phyloP scores from a whole-genome alignment of 306 rosid genomes.

The Acacia acuminata region DNA sequence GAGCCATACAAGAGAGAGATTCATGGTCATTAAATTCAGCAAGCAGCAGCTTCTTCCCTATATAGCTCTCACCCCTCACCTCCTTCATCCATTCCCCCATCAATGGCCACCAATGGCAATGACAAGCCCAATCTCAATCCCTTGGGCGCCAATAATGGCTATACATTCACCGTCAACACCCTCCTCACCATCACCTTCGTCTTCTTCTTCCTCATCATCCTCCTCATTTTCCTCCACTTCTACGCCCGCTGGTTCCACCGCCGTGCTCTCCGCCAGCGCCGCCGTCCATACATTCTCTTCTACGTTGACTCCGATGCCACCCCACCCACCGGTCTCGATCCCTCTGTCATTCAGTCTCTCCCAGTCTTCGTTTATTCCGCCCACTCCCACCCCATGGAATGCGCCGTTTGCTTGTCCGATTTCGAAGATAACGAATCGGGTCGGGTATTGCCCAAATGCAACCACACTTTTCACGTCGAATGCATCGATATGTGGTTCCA shows the following conservation, averaged over 20 bases:
- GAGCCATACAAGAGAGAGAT: too few species aligned
- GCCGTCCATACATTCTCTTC: conserved; percentile 47
- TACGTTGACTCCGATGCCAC: conserved; percentile 30
- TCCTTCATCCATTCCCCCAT: neutral
- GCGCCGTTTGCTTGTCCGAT: conserved; percentile 86
- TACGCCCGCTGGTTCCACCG: conserved; percentile 58
- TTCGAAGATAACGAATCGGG: conserved; percentile 68
- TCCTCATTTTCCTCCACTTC: conserved; percentile 60
- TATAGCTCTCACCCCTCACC: neutral
- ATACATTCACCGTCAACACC: conserved; percentile 49
- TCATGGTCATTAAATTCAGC: neutral
- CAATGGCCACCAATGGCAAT: neutral
- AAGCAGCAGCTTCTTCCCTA: neutral
- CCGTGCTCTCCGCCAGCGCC: conserved; percentile 45
- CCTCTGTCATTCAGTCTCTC: conserved; percentile 53
- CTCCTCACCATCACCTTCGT: conserved; percentile 59
- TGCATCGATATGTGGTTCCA: conserved; percentile 94
- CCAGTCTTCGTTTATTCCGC: conserved; percentile 60
- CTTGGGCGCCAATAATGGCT: neutral
- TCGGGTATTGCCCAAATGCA: conserved; percentile 67
- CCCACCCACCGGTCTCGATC: conserved; percentile 53
- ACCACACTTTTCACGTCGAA: conserved; percentile 69
- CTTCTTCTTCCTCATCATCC: conserved; percentile 54
- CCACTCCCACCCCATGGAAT: conserved; percentile 43
- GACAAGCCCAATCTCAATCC: neutral